phyloP scores from a whole-genome alignment of 306 rosid genomes.

The Fagus crenata region DNA sequence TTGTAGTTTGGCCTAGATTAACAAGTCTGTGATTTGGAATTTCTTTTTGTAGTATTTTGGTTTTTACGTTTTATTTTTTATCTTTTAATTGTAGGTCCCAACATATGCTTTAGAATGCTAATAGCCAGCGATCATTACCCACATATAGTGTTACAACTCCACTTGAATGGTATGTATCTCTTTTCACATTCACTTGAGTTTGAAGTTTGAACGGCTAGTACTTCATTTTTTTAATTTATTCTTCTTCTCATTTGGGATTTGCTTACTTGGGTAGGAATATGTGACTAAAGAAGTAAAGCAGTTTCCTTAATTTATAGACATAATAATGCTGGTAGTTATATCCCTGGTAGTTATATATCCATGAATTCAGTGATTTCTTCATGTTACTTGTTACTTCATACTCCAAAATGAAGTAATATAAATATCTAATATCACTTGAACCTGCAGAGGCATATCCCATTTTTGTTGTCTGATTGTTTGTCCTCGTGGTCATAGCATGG shows the following conservation, averaged over 20 bases:
- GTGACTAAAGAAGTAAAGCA: background rate
- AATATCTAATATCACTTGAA: too few relatives aligned
- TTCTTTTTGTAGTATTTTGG: background rate
- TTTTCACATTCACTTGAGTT: background rate
- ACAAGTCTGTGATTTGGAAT: background rate
- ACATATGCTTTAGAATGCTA: slow-evolving; percentile 63
- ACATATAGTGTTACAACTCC: slow-evolving; percentile 16
- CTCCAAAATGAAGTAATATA: too few relatives aligned
- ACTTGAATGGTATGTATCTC: slow-evolving; percentile 33
- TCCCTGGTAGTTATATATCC: background rate
- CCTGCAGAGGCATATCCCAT: too few relatives aligned
- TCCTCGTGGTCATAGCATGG: too few relatives aligned
- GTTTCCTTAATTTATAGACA: background rate
- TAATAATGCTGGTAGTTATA: background rate
- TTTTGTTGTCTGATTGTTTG: too few relatives aligned
- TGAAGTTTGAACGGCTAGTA: background rate
- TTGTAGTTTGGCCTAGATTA: background rate
- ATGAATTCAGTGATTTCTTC: too few relatives aligned
- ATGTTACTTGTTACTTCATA: too few relatives aligned
- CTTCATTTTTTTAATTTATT: background rate
- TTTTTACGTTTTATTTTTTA: slow-evolving; percentile 15
- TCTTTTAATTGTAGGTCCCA: slow-evolving; percentile 37
- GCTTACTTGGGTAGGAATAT: background rate
- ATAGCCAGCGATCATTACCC: slow-evolving; percentile 15
- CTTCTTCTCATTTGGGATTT: background rate